phyloP scores from a whole-genome alignment of 78 protist species.

The Dictyostelium capitatum region DNA sequence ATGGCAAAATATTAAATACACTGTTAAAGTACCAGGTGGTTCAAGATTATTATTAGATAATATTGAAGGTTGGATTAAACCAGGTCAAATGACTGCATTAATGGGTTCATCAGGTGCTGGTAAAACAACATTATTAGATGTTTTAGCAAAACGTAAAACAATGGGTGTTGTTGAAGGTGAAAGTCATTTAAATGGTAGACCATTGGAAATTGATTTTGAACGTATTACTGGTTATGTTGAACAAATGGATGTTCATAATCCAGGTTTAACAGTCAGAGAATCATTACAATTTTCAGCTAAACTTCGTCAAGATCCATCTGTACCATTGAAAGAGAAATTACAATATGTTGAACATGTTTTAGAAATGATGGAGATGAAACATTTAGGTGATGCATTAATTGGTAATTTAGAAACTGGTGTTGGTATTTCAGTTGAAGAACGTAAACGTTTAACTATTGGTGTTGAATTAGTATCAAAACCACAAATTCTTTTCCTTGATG shows the following conservation, averaged over 20 bases:
- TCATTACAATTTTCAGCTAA: conserved; percentile 68
- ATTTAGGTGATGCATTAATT: conserved; percentile 81
- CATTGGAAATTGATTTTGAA: conserved; percentile 67
- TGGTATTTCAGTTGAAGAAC: conserved; percentile 81
- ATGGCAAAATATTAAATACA: conserved; percentile 58
- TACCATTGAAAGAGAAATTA: conserved; percentile 51
- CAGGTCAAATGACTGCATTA: conserved; percentile 85
- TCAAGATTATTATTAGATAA: conserved; percentile 48
- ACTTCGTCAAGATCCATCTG: conserved; percentile 47
- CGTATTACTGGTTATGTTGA: conserved; percentile 83
- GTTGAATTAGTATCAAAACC: conserved; percentile 83
- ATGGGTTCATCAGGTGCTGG: conserved; percentile 91
- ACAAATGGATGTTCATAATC: conserved; percentile 80
- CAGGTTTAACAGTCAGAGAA: conserved; percentile 72
- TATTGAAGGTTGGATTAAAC: conserved; percentile 66
- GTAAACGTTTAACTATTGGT: conserved; percentile 79
- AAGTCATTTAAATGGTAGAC: conserved; percentile 85
- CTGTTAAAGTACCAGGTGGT: conserved; percentile 49
- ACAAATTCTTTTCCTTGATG: conserved; percentile 57
- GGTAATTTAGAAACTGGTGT: conserved; percentile 72
- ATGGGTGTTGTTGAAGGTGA: conserved; percentile 85
- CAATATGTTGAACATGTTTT: conserved; percentile 48
- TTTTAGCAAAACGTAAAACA: conserved; percentile 89
- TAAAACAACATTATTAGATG: conserved; percentile 92
- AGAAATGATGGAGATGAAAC: conserved; percentile 78